Evolutionary conservation across 2,329 filamentous ascomycete species (phyloP).

Genomic region (Neonectria magnoliae): DNA sequence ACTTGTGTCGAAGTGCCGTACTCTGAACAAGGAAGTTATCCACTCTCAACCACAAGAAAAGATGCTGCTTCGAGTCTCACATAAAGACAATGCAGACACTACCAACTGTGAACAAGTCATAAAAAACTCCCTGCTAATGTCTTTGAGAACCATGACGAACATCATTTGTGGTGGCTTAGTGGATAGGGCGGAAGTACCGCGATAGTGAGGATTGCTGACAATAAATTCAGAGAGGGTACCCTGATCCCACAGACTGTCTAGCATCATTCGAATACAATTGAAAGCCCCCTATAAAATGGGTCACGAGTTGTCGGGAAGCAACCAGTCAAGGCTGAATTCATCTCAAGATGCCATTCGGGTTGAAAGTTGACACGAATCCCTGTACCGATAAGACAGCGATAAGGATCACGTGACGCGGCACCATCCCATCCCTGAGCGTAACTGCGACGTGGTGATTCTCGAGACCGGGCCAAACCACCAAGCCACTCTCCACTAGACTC

Average conservation of each 20-base stretch:
- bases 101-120: neutral
- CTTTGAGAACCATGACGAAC: no score
- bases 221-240: neutral
- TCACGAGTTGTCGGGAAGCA: neutral
- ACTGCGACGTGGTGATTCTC: slow-evolving; percentile 54
- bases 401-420: slow-evolving; percentile 48
- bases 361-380: slow-evolving; percentile 42
- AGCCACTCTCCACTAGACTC: slow-evolving; percentile 47
- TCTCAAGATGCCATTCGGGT: neutral
- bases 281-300: no score
- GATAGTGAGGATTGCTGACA: neutral
- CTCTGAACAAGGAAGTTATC: neutral
- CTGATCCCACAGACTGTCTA: no score
- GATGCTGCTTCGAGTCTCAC: neutral
- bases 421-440: slow-evolving; percentile 48
- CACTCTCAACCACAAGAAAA: neutral
- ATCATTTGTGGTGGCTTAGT: no score
- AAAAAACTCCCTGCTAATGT: neutral
- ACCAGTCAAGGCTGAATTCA: neutral
- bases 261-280: neutral
- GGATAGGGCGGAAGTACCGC: no score
- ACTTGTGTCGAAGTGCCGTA: neutral
- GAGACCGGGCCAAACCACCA: slow-evolving; percentile 46
- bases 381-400: slow-evolving; percentile 41
- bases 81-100: neutral